Evolutionary conservation across 768 basidiomycete species (phyloP).

Genomic region (Phanerochaete sordida): DNA sequence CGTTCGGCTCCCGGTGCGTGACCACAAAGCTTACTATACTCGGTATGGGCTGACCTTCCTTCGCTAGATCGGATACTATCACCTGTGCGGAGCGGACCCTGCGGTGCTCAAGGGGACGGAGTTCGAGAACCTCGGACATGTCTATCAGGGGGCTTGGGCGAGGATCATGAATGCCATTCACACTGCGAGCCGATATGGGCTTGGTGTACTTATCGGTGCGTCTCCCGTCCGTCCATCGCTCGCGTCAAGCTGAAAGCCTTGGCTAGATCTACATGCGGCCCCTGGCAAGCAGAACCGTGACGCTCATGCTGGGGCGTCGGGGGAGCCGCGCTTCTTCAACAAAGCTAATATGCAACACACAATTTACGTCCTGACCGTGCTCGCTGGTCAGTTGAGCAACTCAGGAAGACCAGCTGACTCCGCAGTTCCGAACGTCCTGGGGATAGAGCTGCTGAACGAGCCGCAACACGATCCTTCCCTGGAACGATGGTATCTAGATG

Average conservation of each 20-base stretch:
- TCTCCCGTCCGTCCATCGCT: neutral
- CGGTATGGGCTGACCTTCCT: neutral
- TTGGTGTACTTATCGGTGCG: conserved; percentile 75
- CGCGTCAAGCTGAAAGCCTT: conserved; percentile 12
- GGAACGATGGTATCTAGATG: conserved; percentile 58
- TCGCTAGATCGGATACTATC: conserved; percentile 71
- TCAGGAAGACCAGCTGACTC: conserved; percentile 32
- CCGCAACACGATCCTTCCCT: conserved; percentile 48
- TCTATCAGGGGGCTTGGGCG: conserved; percentile 66
- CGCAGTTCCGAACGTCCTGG: conserved; percentile 44
- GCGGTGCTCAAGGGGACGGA: conserved; percentile 63
- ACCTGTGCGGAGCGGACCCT: conserved; percentile 55
- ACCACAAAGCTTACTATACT: neutral
- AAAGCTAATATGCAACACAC: conserved; percentile 45
- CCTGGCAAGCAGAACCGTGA: conserved; percentile 75
- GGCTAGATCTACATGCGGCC: conserved; percentile 66
- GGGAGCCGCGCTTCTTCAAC: conserved; percentile 46
- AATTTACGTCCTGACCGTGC: conserved; percentile 41
- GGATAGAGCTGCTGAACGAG: conserved; percentile 60
- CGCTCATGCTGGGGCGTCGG: conserved; percentile 57
- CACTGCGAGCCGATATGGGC: conserved; percentile 48
- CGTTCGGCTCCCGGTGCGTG: conserved; percentile 57
- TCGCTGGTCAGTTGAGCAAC: conserved; percentile 35
- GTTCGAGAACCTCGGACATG: conserved; percentile 46
- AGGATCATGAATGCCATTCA: conserved; percentile 58